Percentiles rank a stretch among this genome's conserved stretches.
phyloP scores from a whole-genome alignment of 148 eudicot species.

The Vaccinium vitisidaea region DNA sequence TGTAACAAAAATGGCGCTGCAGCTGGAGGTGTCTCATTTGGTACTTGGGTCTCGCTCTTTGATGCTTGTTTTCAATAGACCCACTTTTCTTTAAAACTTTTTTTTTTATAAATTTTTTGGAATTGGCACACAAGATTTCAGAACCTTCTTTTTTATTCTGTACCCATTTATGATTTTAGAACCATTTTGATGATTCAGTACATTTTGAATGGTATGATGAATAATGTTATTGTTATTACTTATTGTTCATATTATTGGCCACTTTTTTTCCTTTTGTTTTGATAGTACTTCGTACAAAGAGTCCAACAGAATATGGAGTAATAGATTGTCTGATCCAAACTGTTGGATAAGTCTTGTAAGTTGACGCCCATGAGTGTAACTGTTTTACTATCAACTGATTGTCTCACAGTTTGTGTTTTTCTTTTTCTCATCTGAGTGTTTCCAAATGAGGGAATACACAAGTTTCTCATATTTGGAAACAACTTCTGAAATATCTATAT shows the following conservation, averaged over 20 bases:
- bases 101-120: too few relatives aligned
- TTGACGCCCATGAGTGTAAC: neutral
- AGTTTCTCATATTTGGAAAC: neutral
- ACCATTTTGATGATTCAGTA: constrained; percentile 6
- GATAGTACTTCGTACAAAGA: neutral
- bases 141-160: neutral
- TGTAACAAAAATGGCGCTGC: neutral
- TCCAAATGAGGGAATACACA: neutral
- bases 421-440: neutral
- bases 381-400: neutral
- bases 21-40: neutral
- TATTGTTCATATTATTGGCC: neutral
- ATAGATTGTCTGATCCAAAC: neutral
- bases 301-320: neutral
- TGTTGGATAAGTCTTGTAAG: constrained; percentile 2
- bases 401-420: neutral
- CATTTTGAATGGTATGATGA: neutral
- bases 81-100: neutral
- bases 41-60: neutral
- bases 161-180: neutral
- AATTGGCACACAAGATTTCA: neutral
- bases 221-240: neutral
- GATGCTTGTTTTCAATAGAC: neutral
- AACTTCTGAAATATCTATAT: neutral
- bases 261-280: neutral